These are phyloP conservation scores for Echium plantagineum DNA, from an alignment of 257 asterid species.

Conservation along the genomic window DNA sequence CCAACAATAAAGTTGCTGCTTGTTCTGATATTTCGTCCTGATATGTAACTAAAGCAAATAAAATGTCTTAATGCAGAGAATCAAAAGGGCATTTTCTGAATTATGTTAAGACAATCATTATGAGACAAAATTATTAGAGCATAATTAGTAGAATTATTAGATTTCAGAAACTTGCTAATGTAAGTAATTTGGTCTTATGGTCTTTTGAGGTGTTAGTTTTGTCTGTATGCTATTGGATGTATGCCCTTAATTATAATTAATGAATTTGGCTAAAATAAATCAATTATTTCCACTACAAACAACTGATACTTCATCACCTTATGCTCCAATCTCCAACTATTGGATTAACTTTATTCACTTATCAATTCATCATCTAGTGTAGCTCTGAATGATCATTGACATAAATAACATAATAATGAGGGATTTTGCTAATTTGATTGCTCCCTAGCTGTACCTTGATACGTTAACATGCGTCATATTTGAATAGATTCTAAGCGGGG, in stretches of 20 bases:
- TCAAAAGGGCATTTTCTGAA: constrained; percentile 8
- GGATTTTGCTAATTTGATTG: too few relatives aligned
- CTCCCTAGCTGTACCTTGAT: too few relatives aligned
- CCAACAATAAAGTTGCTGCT: not conserved
- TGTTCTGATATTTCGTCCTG: not conserved
- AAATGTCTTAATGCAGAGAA: not conserved
- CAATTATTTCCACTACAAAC: not conserved
- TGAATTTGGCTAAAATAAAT: constrained; percentile 2
- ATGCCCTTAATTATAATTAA: constrained; percentile 6
- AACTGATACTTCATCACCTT: constrained; percentile 4
- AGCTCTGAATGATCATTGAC: not conserved
- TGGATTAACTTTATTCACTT: not conserved
- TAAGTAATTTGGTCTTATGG: constrained; percentile 7
- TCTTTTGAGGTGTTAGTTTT: constrained; percentile 18
- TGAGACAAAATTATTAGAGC: constrained; percentile 12
- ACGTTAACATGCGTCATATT: too few relatives aligned
- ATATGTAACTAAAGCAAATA: not conserved
- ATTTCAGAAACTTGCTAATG: not conserved
- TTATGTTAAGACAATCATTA: constrained; percentile 16
- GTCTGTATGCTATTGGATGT: constrained; percentile 21
- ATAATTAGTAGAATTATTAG: constrained; percentile 7
- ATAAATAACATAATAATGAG: not conserved
- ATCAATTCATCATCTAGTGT: not conserved
- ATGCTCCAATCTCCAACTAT: not conserved
- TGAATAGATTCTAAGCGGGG: too few relatives aligned